Base-by-base conservation (phyloP, 2,329 filamentous ascomycete genomes). In the Verticillium klebahnii region DNA sequence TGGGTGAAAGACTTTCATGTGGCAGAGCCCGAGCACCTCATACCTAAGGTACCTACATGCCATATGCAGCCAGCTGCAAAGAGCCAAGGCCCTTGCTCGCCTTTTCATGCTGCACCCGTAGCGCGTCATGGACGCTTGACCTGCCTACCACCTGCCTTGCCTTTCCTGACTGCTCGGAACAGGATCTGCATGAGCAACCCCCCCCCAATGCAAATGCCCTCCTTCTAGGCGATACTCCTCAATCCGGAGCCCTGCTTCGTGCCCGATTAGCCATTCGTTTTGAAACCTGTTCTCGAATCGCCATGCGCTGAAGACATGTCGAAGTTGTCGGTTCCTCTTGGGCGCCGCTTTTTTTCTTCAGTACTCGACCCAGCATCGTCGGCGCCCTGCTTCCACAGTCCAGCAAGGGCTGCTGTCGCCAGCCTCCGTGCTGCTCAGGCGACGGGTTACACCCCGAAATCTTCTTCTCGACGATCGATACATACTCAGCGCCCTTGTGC, bases 261-360 rank as follows among this genome's bases (percentile, higher is more conserved):
- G 8, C 7, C 9, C 45, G 19, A n/a, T 25, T 3, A 23, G 45
- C 45, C 17, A 50, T 50, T 50, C 45, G 19, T 50, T 50, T 23
- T 23, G 11, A 23, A 23, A 19, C 14, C 17, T n/a, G 9, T 50
- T 50, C 19, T 25, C 19, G n/a, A 23, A 50, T 50, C 45, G 45
- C 9, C 25, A 79, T 79, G 77, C 74, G 67, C 69, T 68, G 70
- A 69, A 66, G 74, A 71, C 67, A 79, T 79, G 77, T 75, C 75
- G 72, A 78, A 73, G 71, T 71, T 61, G 58, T 60, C 63, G 61
- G 63, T 59, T 73, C 69, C 73, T 66, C 64, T 73, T 61, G 71
- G 73, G 68, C 73, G 73, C 69, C 72, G 70, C 66, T 68, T 74
- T 61, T 69, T 72, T 63, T 69, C 70, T 65, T 67, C 68, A 65